phyloP scores from a whole-genome alignment of 441 rosid genomes.

The Pelargonium citronellum region DNA sequence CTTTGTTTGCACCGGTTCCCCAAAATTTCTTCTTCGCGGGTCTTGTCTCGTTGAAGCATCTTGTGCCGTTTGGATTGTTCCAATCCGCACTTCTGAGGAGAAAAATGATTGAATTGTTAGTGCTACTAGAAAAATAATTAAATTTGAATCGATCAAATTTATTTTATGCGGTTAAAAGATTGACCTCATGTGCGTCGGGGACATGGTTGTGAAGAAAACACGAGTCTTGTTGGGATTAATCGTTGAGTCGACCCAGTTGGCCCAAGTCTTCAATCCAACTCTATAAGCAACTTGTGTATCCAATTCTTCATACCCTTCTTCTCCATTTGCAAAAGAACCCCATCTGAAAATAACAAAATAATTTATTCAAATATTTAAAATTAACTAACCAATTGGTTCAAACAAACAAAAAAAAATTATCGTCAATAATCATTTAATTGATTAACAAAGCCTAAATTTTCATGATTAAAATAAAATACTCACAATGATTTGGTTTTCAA shows the following conservation, averaged over 20 bases:
- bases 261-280: slow-evolving; percentile 77
- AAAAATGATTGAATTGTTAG: neutral
- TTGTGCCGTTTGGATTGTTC: slow-evolving; percentile 52
- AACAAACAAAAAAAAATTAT: too few species aligned
- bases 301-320: slow-evolving; percentile 52
- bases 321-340: slow-evolving; percentile 86
- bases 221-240: slow-evolving; percentile 66
- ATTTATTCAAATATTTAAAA: too few species aligned
- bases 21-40: slow-evolving; percentile 64
- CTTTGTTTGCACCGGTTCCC: slow-evolving; percentile 68
- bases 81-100: slow-evolving; percentile 56
- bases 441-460: too few species aligned
- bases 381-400: too few species aligned
- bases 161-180: neutral
- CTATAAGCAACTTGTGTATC: slow-evolving; percentile 67
- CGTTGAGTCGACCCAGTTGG: slow-evolving; percentile 88
- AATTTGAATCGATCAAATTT: too few species aligned
- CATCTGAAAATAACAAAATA: slow-evolving; percentile 31
- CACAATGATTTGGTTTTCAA: slow-evolving; percentile 50
- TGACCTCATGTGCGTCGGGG: slow-evolving; percentile 74
- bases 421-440: too few species aligned
- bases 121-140: too few species aligned
- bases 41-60: slow-evolving; percentile 78
- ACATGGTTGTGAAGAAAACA: slow-evolving; percentile 86
- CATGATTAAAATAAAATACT: slow-evolving; percentile 11